phyloP scores from a whole-genome alignment of 1,139 yeast genomes.

The Yamadazyma atlantica region DNA sequence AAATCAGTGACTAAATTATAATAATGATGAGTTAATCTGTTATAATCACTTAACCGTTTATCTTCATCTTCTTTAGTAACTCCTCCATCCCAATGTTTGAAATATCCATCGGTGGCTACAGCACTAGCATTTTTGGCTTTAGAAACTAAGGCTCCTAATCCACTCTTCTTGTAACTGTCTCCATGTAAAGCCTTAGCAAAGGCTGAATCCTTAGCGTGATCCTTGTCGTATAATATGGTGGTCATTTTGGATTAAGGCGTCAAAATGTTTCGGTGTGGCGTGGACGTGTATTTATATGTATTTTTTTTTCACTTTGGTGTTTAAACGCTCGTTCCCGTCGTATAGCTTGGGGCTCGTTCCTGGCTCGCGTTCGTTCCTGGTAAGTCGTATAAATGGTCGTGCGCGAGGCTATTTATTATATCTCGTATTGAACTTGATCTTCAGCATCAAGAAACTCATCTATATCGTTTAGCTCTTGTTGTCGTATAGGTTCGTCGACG shows the following conservation, averaged over 20 bases:
- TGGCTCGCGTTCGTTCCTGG: no score
- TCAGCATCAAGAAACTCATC: slow-evolving; percentile 40
- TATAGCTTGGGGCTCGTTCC: slow-evolving; percentile 5
- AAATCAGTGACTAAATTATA: slow-evolving; percentile 95
- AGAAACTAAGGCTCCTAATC: slow-evolving; percentile 71
- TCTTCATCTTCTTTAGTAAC: slow-evolving; percentile 76
- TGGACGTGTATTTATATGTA: not conserved
- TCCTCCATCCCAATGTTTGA: slow-evolving; percentile 95
- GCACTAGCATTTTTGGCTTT: slow-evolving; percentile 78
- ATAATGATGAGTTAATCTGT: slow-evolving; percentile 90
- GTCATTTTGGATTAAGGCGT: not conserved
- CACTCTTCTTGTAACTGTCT: slow-evolving; percentile 62
- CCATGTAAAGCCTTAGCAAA: slow-evolving; percentile 91
- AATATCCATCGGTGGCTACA: slow-evolving; percentile 85
- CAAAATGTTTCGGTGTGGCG: slow-evolving; percentile 4
- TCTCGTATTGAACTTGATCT: slow-evolving; percentile 42
- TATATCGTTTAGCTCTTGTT: slow-evolving; percentile 32
- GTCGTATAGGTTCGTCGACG: no score
- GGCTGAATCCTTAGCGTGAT: slow-evolving; percentile 51
- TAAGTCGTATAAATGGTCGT: not conserved
- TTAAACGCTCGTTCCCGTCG: slow-evolving; percentile 13
- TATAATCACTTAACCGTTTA: slow-evolving; percentile 79
- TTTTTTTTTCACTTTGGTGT: not conserved
- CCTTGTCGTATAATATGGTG: slow-evolving; percentile 28
- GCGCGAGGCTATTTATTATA: no score